Evolutionary conservation across 148 eudicot genomes (phyloP).

Genomic region (Nyssa sinensis): DNA sequence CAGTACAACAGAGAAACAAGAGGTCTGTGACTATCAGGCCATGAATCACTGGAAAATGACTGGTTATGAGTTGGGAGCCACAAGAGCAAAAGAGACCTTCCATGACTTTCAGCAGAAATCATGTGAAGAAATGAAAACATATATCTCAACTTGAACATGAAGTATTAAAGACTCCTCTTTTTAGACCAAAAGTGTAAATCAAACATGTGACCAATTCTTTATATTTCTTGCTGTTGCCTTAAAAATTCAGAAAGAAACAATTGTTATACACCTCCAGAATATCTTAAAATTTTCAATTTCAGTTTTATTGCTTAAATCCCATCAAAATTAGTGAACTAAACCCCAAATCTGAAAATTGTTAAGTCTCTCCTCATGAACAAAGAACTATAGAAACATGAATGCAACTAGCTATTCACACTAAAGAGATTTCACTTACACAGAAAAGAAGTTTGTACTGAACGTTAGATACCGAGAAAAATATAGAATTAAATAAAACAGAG

Average conservation of each 20-base stretch:
- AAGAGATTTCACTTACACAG: background rate
- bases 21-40: background rate
- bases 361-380: background rate
- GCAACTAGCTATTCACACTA: background rate
- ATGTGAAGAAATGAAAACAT: constrained; percentile 29
- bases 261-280: background rate
- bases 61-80: constrained; percentile 13
- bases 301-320: background rate
- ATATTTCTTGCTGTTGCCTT: constrained; percentile 11
- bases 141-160: constrained; percentile 10
- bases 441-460: background rate
- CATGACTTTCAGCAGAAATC: constrained; percentile 24
- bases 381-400: background rate
- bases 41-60: constrained; percentile 23
- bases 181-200: constrained; percentile 22
- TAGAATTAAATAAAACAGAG: no score
- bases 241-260: background rate
- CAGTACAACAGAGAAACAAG: background rate
- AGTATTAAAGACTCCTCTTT: constrained; percentile 19
- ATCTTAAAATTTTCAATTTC: background rate
- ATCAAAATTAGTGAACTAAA: no score
- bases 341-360: background rate
- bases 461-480: no score
- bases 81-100: constrained; percentile 17
- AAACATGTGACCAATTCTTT: constrained; percentile 35